Conservation (phyloP, 495 filamentous ascomycete species). For the Penicillium malachiteum region DNA sequence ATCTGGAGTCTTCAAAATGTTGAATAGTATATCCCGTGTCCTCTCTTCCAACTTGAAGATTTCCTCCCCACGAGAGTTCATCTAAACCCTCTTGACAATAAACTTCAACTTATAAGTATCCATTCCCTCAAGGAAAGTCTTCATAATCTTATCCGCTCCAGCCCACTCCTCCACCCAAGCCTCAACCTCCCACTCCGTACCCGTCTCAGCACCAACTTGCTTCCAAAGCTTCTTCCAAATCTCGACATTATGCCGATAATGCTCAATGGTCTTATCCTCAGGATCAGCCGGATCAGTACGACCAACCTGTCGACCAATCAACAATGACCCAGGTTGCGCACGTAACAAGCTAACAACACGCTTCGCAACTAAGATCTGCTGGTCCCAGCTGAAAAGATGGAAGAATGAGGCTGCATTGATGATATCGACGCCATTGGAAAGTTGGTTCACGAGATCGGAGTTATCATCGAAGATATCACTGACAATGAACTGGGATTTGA, state of each 20-base stretch:
- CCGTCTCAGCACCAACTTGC: conserved; percentile 46
- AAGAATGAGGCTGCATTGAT: conserved; percentile 56
- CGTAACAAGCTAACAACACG: conserved; percentile 46
- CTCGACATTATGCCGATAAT: conserved; percentile 44
- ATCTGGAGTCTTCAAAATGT: too few relatives aligned
- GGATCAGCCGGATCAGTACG: conserved; percentile 24
- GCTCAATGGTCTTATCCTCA: conserved; percentile 16
- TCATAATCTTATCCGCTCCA: conserved; percentile 10
- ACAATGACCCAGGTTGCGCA: conserved; percentile 38
- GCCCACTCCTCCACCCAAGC: conserved; percentile 21
- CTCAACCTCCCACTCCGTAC: conserved; percentile 44
- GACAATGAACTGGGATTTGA: conserved; percentile 48
- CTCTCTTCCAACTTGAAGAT: too few relatives aligned
- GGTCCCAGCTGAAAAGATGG: conserved; percentile 57
- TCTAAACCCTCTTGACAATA: conserved; percentile 12
- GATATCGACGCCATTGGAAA: conserved; percentile 54
- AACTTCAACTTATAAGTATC: conserved; percentile 22
- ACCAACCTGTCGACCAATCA: conserved; percentile 52
- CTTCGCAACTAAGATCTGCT: conserved; percentile 50
- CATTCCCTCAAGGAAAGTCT: conserved; percentile 13
- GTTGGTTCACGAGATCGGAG: conserved; percentile 25
- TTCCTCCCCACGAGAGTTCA: background rate
- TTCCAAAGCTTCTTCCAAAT: conserved; percentile 52
- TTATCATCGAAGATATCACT: conserved; percentile 52
- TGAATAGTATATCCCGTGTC: too few relatives aligned